A percentile compares a stretch with the other conserved stretches of the same genome.
Evolutionary conservation across 495 filamentous ascomycete species (phyloP).

Genomic region (Antarctomyces pellizariae): DNA sequence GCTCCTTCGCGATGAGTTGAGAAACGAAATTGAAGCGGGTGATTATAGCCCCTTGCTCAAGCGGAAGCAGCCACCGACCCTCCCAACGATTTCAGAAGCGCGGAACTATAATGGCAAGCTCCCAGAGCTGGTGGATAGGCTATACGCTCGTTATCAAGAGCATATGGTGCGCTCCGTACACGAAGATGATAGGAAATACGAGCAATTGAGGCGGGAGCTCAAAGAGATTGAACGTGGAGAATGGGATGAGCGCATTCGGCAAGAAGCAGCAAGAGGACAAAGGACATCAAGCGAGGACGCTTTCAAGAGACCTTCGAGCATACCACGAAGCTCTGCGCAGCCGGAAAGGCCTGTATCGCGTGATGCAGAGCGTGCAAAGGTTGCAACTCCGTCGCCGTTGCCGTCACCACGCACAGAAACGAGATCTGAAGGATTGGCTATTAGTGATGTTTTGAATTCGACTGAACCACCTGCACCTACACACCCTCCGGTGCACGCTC

Average conservation of each 20-base stretch:
- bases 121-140: slow-evolving; percentile 38
- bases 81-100: slow-evolving; percentile 38
- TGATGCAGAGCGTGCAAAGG: slow-evolving; percentile 11
- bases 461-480: slow-evolving; percentile 3
- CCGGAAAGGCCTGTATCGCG: slow-evolving; percentile 8
- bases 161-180: slow-evolving; percentile 42
- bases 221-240: slow-evolving; percentile 37
- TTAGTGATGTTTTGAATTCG: slow-evolving; percentile 7
- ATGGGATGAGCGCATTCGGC: slow-evolving; percentile 19
- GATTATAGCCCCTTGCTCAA: slow-evolving; percentile 29
- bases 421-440: slow-evolving; percentile 7
- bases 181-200: slow-evolving; percentile 47
- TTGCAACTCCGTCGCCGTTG: slow-evolving; percentile 8
- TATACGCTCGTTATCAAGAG: slow-evolving; percentile 54
- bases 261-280: slow-evolving; percentile 9
- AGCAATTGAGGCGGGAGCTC: slow-evolving; percentile 39
- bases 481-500: slow-evolving; percentile 2
- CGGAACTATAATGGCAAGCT: slow-evolving; percentile 39
- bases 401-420: slow-evolving; percentile 1
- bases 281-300: slow-evolving; percentile 9
- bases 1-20: slow-evolving; percentile 50
- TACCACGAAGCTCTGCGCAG: too few species aligned
- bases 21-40: slow-evolving; percentile 15
- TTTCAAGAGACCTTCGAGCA: too few species aligned
- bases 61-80: slow-evolving; percentile 43